Percentiles rank a stretch among this genome's conserved stretches.
Evolutionary conservation across 2,329 filamentous ascomycete species (phyloP).

Genomic region (Paraconiothyrium sp.): DNA sequence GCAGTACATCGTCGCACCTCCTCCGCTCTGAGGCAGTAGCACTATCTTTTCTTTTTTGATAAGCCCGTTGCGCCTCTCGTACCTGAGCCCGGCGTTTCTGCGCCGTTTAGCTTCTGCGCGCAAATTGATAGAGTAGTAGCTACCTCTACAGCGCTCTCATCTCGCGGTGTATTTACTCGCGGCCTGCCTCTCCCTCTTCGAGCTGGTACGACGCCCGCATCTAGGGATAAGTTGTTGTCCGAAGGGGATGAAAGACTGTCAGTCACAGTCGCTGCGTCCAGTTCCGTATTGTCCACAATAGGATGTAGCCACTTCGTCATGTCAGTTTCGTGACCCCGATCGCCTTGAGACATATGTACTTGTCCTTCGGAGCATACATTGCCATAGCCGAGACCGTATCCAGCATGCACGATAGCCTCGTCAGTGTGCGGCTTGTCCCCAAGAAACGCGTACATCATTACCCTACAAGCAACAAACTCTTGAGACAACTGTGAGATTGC

Average conservation of each 20-base stretch:
- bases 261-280: slow-evolving; percentile 6
- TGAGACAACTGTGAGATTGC: slow-evolving; percentile 1
- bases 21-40: slow-evolving; percentile 25
- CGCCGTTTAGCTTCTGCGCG: not conserved
- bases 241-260: slow-evolving; percentile 9
- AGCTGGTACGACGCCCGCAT: slow-evolving; percentile 3
- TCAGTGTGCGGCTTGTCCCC: slow-evolving; percentile 13
- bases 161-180: slow-evolving; percentile 24
- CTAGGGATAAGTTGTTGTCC: not conserved
- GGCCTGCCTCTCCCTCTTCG: slow-evolving; percentile 34
- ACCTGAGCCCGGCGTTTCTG: slow-evolving; percentile 41
- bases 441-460: slow-evolving; percentile 12
- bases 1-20: slow-evolving; percentile 32
- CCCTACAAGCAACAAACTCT: not conserved
- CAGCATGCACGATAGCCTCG: slow-evolving; percentile 6
- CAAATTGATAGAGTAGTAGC: not conserved
- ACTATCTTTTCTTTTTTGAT: slow-evolving; percentile 38
- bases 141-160: slow-evolving; percentile 36
- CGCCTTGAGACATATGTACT: slow-evolving; percentile 2
- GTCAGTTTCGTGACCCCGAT: slow-evolving; percentile 2
- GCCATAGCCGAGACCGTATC: slow-evolving; percentile 13
- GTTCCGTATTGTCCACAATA: slow-evolving; percentile 4
- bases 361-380: slow-evolving; percentile 13
- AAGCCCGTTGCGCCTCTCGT: slow-evolving; percentile 34
- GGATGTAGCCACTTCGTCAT: slow-evolving; percentile 7